Percentiles rank a stretch among this genome's conserved stretches.
These are phyloP conservation scores for Lycium ferocissimum DNA, from an alignment of 257 asterid species.

Conservation along the genomic window DNA sequence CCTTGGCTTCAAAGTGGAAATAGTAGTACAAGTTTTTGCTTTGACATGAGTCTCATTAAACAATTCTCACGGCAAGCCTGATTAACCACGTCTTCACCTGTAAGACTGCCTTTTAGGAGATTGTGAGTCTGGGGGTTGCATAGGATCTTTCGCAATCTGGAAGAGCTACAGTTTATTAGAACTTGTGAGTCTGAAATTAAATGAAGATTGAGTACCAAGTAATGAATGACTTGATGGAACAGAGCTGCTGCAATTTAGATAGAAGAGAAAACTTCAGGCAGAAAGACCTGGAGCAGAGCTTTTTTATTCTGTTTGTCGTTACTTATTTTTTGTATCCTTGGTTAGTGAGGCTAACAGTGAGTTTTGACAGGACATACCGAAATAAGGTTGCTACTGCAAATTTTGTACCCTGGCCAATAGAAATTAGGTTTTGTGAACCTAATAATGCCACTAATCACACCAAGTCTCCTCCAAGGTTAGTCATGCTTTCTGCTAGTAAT, in stretches of 20 bases:
- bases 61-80: conserved; percentile 3
- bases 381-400: conserved; percentile 78
- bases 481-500: conserved; percentile 28
- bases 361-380: conserved; percentile 73
- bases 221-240: conserved; percentile 6
- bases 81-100: conserved; percentile 7
- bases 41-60: conserved; percentile 2
- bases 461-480: conserved; percentile 90
- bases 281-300: not conserved
- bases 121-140: not conserved
- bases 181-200: not conserved
- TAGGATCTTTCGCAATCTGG: not conserved
- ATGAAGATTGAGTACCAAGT: conserved; percentile 15
- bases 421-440: conserved; percentile 83
- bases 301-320: not conserved
- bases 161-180: conserved; percentile 14
- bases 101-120: not conserved
- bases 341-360: conserved; percentile 6
- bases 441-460: conserved; percentile 67
- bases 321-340: not conserved
- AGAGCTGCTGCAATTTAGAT: not conserved
- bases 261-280: not conserved
- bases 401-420: conserved; percentile 90
- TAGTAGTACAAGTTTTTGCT: not conserved
- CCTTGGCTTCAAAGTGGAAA: not conserved